Percentiles rank a stretch among this genome's conserved stretches.
These are phyloP conservation scores for Cyberlindnera veronae DNA, from an alignment of 805 yeast species.

Conservation along the genomic window DNA sequence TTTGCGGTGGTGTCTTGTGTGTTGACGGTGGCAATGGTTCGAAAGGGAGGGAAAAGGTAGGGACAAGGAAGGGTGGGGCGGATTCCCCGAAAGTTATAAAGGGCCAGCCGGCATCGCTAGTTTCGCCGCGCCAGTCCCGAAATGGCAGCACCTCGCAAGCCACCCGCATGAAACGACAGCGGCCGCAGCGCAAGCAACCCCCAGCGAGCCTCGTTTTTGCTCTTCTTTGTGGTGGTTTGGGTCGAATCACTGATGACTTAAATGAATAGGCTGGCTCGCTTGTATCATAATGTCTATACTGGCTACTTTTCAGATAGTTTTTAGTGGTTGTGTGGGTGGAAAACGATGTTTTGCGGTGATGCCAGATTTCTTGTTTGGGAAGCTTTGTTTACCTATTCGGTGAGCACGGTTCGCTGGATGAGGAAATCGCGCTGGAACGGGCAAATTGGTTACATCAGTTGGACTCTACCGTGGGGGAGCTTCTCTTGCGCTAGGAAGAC, in stretches of 20 bases:
- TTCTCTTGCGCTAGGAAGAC: slow-evolving; percentile 7
- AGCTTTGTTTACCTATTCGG: slow-evolving; percentile 17
- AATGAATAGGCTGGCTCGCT: no score
- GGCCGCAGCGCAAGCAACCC: slow-evolving; percentile 11
- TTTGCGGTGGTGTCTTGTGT: neutral
- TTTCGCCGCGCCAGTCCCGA: slow-evolving; percentile 5
- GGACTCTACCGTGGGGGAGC: slow-evolving; percentile 7
- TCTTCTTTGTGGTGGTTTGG: no score
- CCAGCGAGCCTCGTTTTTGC: neutral
- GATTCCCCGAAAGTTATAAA: slow-evolving; percentile 4
- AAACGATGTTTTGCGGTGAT: neutral
- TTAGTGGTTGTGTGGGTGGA: neutral
- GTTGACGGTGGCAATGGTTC: neutral
- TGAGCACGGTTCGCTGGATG: slow-evolving; percentile 3
- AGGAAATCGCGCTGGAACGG: slow-evolving; percentile 15
- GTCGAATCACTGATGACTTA: no score
- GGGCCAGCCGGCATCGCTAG: neutral
- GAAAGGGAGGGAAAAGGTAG: neutral
- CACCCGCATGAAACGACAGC: slow-evolving; percentile 11
- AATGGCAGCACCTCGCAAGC: slow-evolving; percentile 9
- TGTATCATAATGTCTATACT: neutral
- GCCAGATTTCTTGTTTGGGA: slow-evolving; percentile 16
- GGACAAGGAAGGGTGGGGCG: slow-evolving; percentile 6
- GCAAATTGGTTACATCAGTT: slow-evolving; percentile 15
- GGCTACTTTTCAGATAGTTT: neutral